phyloP scores from a whole-genome alignment of 805 yeast species.

The Lipomyces starkeyi region DNA sequence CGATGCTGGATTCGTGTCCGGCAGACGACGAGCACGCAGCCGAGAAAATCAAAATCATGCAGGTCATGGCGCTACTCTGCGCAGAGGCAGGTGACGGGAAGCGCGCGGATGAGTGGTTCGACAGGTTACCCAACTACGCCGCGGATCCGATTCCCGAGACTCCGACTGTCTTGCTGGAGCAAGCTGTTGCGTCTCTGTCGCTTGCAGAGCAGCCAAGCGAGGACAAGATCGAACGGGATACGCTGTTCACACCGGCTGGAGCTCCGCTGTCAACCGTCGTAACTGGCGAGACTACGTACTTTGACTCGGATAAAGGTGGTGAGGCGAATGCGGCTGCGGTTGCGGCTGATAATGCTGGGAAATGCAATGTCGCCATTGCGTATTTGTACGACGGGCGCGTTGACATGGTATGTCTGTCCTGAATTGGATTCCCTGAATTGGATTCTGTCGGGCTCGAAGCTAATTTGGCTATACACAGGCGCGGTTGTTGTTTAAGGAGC shows the following conservation, averaged over 20 bases:
- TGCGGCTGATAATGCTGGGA: slow-evolving; percentile 16
- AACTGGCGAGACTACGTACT: slow-evolving; percentile 2
- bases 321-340: not conserved
- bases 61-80: slow-evolving; percentile 29
- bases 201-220: not conserved
- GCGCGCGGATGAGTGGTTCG: slow-evolving; percentile 26
- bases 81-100: slow-evolving; percentile 27
- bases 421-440: not conserved
- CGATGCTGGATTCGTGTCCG: slow-evolving; percentile 19
- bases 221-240: slow-evolving; percentile 14
- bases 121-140: slow-evolving; percentile 14
- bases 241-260: slow-evolving; percentile 2
- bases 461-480: slow-evolving; percentile 13
- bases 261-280: slow-evolving; percentile 1
- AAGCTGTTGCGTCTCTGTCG: not conserved
- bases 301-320: not conserved
- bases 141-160: slow-evolving; percentile 22
- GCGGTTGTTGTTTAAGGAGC: slow-evolving; percentile 9
- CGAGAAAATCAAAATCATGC: slow-evolving; percentile 10
- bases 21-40: not conserved
- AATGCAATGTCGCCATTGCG: slow-evolving; percentile 30
- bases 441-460: not conserved
- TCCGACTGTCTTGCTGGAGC: slow-evolving; percentile 1
- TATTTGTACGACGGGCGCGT: slow-evolving; percentile 31
- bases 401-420: slow-evolving; percentile 11